Evolutionary conservation across 2,329 filamentous ascomycete species (phyloP), one percentile per base, ranked within the genome.

Genomic region (Grosmannia penicillata): DNA sequence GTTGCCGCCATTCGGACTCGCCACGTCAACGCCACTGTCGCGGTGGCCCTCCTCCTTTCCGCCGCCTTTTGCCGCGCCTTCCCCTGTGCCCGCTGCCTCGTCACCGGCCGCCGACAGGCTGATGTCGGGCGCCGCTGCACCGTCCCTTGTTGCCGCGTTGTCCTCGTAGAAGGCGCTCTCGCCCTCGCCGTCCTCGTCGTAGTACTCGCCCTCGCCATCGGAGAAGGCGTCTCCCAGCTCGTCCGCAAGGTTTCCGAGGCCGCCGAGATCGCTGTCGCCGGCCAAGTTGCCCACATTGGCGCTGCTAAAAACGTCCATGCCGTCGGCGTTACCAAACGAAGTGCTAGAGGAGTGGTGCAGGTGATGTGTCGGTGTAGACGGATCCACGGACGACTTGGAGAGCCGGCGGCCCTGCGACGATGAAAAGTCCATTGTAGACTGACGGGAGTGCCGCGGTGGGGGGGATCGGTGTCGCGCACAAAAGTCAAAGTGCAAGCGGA

Each of bases 171-270:
- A 42, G n/a, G n/a, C n/a, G n/a, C n/a, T n/a, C 2, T 21, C 36
- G 15, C 46, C 52, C 30, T 65, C 65, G 13, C 61, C 60, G 15
- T 49, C 55, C 17, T 66, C 63, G 31, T 68, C 61, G 40, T 60
- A 60, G 36, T 66, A 66, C 17, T 67, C 69, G n/a, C 63, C 66
- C 28, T 76, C 74, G 29, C 73, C 75, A 40, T 71, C 73, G 8
- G 75, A 78, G 25, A 81, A 74, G 4, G 78, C 76, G 51, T 82
- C 81, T 2, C 79, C 83, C 34, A 91, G 62, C 56, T 91, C 83
- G 56, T 89, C 83, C 2, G 83, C 83, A 35, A 91, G 57, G 48
- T 85, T 87, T 24, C 82, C 83, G 45, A 85, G 62, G 3, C 54
- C 54, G 19, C 56, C 30, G 11, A 32, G 13, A 8, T 14, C 26